Percentiles rank a stretch among this genome's conserved stretches.
These are phyloP conservation scores for Leccinum griseonigrum DNA, from an alignment of 1,284 basidiomycete species.

Conservation along the genomic window DNA sequence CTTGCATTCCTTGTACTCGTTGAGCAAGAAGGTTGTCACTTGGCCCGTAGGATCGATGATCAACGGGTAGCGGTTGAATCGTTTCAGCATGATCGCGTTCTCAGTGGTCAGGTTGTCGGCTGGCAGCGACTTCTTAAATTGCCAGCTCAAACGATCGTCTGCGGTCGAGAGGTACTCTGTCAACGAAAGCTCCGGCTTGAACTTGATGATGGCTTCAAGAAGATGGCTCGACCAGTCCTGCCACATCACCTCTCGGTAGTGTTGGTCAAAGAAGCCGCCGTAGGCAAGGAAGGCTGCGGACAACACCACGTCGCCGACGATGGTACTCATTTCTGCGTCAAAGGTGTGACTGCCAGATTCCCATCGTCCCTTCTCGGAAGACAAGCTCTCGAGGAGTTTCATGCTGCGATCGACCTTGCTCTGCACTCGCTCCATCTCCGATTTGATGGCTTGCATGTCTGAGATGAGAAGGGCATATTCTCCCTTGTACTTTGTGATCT, in stretches of 20 bases:
- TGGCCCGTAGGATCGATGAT: constrained; percentile 99
- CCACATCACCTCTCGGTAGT: constrained; percentile 98
- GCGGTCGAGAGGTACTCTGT: constrained; percentile 97
- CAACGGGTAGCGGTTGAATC: constrained; percentile 96
- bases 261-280: constrained; percentile 98
- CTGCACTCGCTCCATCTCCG: constrained; percentile 97
- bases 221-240: constrained; percentile 92
- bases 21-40: constrained; percentile 90
- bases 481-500: constrained; percentile 94
- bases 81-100: constrained; percentile 99
- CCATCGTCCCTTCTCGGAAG: constrained; percentile 95
- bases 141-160: constrained; percentile 95
- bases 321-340: constrained; percentile 98
- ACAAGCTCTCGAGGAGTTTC: constrained; percentile 92
- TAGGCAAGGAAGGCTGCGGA: constrained; percentile 98
- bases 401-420: constrained; percentile 97
- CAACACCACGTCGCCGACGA: constrained; percentile 94
- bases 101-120: constrained; percentile 95
- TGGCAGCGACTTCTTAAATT: constrained; percentile 91
- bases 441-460: constrained; percentile 96
- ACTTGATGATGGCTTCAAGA: constrained; percentile 86
- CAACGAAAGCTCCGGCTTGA: constrained; percentile 90
- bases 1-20: constrained; percentile 95
- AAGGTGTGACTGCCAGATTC: constrained; percentile 94
- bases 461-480: constrained; percentile 98